Evolutionary conservation across 805 yeast species (phyloP).

Genomic region (Saccharomycopsis sp.): DNA sequence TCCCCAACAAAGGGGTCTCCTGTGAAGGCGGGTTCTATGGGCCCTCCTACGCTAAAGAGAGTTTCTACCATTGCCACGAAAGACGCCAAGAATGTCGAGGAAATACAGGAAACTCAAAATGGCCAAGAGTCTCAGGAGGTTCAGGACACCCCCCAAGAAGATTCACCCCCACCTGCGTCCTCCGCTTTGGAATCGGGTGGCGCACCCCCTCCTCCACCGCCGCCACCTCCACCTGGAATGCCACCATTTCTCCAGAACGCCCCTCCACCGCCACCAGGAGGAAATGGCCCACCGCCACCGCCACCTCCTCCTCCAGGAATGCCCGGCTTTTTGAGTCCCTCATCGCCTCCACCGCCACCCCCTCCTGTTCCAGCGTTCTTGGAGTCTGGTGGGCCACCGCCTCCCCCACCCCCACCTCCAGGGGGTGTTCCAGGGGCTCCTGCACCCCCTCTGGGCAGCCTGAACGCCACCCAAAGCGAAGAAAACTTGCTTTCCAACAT

Average conservation of each 20-base stretch:
- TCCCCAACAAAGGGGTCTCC: not conserved
- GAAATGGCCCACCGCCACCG: constrained; percentile 28
- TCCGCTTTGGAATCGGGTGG: too few relatives aligned
- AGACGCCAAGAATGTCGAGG: too few relatives aligned
- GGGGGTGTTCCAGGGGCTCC: constrained; percentile 30
- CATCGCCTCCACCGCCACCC: constrained; percentile 28
- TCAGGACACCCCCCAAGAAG: too few relatives aligned
- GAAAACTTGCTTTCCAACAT: constrained; percentile 22
- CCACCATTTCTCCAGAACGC: constrained; percentile 19
- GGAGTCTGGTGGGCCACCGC: constrained; percentile 11
- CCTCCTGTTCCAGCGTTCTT: constrained; percentile 33
- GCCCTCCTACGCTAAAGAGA: not conserved
- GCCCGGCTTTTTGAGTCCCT: constrained; percentile 21
- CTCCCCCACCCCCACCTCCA: constrained; percentile 30
- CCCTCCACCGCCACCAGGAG: constrained; percentile 25
- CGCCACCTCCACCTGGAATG: constrained; percentile 25
- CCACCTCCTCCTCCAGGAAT: constrained; percentile 28
- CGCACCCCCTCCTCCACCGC: constrained; percentile 25
- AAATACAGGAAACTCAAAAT: too few relatives aligned
- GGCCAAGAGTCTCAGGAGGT: too few relatives aligned
- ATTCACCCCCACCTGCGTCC: too few relatives aligned
- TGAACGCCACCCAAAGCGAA: not conserved
- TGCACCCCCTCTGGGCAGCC: constrained; percentile 7
- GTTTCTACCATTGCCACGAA: too few relatives aligned
- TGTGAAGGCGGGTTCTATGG: not conserved